Evolutionary conservation across 768 basidiomycete species (phyloP), one percentile per base, ranked within the genome.

Genomic region (Strobilomyces echinocephalus): DNA sequence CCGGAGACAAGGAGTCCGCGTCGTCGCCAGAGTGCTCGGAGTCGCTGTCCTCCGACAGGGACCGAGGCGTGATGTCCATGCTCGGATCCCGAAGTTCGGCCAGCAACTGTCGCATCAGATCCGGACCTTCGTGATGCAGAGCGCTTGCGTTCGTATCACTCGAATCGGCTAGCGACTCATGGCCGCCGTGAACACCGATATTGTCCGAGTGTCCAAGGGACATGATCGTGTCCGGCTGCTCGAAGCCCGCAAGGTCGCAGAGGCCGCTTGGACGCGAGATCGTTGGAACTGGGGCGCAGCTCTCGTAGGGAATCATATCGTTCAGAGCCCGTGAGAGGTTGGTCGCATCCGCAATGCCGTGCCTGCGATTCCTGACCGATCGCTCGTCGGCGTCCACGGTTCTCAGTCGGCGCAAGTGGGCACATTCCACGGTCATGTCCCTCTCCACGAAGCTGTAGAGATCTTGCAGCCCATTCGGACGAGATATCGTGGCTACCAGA

Each of bases 261-360:
- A 49, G 28, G 5, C 18, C 44, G 2, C 16, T 5, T 18, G 20
- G 46, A 24, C 5, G 15, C 20, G 49, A 48, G 11, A 43, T 20
- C 9, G 51, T 41, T 1, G 26, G 28, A 4, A 39, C 10, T 15
- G 49, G 20, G 16, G 8, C 15, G 18, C 10, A 10, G 5, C 28
- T 39, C 1, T 34, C 46, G 26, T 43, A 43, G 6, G 36, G 43
- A 31, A 54, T 46, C 1, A 40, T 21, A 8, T 28, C 56, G 26
- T 41, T 38, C 34, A 56, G 24, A 11, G 12, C 18, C 28, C 49
- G 24, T 1, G 50, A 40, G 2, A 53, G 20, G 9, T 41, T 1
- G 6, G 31, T 11, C 59, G 61, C 44, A 2, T 57, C 50, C 1
- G 44, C 55, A 31, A 59, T 40, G 1, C 60, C 63, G 2, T 57